Base-by-base conservation (phyloP, 352 stramenopile genomes). In the Saprolegnia parasitica region DNA sequence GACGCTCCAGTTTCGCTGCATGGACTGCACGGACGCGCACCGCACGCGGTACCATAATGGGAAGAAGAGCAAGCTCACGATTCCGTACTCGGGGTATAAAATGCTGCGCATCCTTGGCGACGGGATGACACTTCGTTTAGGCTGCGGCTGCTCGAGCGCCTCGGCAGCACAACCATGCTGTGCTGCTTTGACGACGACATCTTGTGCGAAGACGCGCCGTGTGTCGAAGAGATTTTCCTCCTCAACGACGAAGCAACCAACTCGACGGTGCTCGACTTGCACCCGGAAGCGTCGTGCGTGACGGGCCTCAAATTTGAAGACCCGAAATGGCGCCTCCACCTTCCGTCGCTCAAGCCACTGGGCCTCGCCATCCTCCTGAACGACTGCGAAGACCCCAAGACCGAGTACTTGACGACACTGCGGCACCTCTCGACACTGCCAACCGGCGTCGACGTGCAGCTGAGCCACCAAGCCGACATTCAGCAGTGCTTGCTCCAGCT, bases 121-220 rank as follows among this genome's bases (percentile, higher is more conserved):
- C n/a, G n/a, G n/a, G n/a, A n/a, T n/a, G n/a, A n/a, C n/a, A n/a
- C n/a, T n/a, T 26, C n/a, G n/a, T n/a, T n/a, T 70, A 70, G 63
- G 10, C 42, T 95, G 39, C 83, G 87, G 4, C 68, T 95, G 11
- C 74, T 95, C 0, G 87, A 95, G 46, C 81, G 87, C 0, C 76
- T 95, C 18, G 87, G 87, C 0, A 93, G 84, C 72, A 88, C 86
- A 26, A 95, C 85, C 18, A 93, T 95, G 87, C 74, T 95, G 1
- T 95, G 87, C 73, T 93, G 87, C 66, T 93, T 93, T 56, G 87
- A 95, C 58, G 87, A 93, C 21, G 87, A 95, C 67, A 87, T 95
- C 40, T 65, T 95, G 42, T 95, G 87, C 52, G 85, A 95, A 56
- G 81, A 89, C 68, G 76, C 84, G 15, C 83, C 87, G 24, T 90